These are phyloP conservation scores for Pyricularia grisea DNA, from an alignment of 2,329 filamentous ascomycete species.

Conservation along the genomic window DNA sequence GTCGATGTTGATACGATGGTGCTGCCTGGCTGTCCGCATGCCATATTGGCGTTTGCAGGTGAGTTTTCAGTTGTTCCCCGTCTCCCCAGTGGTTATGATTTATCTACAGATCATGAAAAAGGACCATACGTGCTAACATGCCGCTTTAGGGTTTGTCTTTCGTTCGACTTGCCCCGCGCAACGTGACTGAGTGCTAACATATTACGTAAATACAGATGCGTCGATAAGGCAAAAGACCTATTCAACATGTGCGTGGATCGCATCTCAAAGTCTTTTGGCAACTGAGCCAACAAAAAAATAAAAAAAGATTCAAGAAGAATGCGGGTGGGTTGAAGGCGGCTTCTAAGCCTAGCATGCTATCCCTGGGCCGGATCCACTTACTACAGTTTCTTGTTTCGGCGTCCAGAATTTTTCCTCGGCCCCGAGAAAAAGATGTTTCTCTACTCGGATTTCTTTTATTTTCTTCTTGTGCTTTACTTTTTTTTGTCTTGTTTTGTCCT, in stretches of 20 bases:
- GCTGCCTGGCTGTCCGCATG: conserved; percentile 9
- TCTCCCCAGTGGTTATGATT: not conserved
- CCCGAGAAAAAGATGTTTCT: not conserved
- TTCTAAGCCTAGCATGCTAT: not conserved
- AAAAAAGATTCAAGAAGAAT: not conserved
- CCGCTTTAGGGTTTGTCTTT: not conserved
- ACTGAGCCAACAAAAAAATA: not conserved
- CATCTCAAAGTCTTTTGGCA: not conserved
- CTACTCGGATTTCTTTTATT: not conserved
- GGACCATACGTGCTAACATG: not conserved
- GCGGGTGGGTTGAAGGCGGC: not conserved
- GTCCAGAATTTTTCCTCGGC: not conserved
- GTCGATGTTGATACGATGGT: conserved; percentile 13
- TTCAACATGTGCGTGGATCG: not conserved
- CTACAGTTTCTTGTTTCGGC: not conserved
- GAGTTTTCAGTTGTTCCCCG: not conserved
- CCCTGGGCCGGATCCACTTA: not conserved
- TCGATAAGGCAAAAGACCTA: not conserved
- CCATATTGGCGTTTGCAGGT: not conserved
- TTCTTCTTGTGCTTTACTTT: not conserved
- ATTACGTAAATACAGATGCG: not conserved
- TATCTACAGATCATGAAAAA: not conserved
- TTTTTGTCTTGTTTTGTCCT: not conserved
- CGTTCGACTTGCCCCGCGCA: not conserved
- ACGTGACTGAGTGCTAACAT: not conserved